Evolutionary conservation across 768 basidiomycete genomes (phyloP).

Genomic region (Suillus brevipes): DNA sequence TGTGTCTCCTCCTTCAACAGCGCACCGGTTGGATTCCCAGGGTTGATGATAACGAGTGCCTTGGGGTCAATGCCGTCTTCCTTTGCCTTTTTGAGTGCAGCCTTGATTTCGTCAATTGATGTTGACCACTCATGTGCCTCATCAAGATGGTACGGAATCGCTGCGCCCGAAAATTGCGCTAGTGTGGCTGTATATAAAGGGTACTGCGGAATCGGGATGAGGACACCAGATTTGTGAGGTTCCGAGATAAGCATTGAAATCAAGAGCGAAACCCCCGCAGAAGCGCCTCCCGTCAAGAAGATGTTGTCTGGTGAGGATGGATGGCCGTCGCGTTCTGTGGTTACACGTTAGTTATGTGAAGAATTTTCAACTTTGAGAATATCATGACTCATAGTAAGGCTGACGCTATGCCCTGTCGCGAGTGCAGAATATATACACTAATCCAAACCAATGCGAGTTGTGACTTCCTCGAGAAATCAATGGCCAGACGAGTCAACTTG

Average conservation of each 20-base stretch:
- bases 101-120: conserved; percentile 62
- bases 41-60: conserved; percentile 96
- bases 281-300: conserved; percentile 94
- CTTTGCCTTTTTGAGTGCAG: conserved; percentile 64
- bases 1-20: conserved; percentile 74
- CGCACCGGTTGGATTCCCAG: conserved; percentile 95
- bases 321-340: conserved; percentile 84
- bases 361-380: neutral
- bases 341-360: neutral
- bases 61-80: conserved; percentile 65
- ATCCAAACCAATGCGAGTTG: neutral
- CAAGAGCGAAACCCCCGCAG: conserved; percentile 87
- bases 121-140: conserved; percentile 85
- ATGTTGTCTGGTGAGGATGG: conserved; percentile 81
- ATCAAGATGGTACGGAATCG: conserved; percentile 88
- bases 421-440: neutral
- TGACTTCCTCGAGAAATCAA: neutral
- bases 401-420: neutral
- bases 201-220: conserved; percentile 98
- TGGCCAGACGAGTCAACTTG: neutral
- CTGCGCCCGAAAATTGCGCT: conserved; percentile 76
- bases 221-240: conserved; percentile 64
- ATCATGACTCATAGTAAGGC: neutral
- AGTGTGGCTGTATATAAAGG: conserved; percentile 96
- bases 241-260: conserved; percentile 76